Conservation (phyloP, 2,329 filamentous ascomycete genomes). For the Talaromyces sp. region DNA sequence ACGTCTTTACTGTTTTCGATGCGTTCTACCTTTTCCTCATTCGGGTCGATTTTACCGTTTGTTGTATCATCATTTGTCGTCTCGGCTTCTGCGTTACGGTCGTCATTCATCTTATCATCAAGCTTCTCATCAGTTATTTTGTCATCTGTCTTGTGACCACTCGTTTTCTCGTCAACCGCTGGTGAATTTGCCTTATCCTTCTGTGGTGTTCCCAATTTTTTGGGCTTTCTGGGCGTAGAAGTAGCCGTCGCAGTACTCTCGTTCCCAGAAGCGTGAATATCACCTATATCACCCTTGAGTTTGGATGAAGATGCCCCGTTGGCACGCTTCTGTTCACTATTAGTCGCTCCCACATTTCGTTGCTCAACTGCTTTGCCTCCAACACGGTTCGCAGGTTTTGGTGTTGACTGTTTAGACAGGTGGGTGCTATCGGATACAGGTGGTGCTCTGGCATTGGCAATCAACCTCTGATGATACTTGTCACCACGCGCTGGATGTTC, state of each 20-base stretch:
- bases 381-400: neutral
- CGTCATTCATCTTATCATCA: neutral
- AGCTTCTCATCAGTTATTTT: neutral
- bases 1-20: neutral
- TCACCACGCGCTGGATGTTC: slow-evolving; percentile 33
- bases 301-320: slow-evolving; percentile 4
- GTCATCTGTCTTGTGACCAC: neutral
- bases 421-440: neutral
- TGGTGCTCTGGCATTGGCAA: slow-evolving; percentile 5
- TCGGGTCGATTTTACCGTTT: neutral
- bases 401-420: neutral
- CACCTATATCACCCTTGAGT: neutral
- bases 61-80: neutral
- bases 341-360: neutral
- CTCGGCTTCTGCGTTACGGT: neutral
- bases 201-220: neutral
- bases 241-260: neutral
- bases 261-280: neutral
- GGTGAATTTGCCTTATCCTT: neutral
- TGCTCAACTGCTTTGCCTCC: slow-evolving; percentile 2
- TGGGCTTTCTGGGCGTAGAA: neutral
- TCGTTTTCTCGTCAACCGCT: neutral
- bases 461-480: slow-evolving; percentile 32
- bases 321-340: neutral
- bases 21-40: neutral